Percentiles rank a stretch among this genome's conserved stretches.
Evolutionary conservation across 768 basidiomycete species (phyloP).

Genomic region (Coprinopsis sp.): DNA sequence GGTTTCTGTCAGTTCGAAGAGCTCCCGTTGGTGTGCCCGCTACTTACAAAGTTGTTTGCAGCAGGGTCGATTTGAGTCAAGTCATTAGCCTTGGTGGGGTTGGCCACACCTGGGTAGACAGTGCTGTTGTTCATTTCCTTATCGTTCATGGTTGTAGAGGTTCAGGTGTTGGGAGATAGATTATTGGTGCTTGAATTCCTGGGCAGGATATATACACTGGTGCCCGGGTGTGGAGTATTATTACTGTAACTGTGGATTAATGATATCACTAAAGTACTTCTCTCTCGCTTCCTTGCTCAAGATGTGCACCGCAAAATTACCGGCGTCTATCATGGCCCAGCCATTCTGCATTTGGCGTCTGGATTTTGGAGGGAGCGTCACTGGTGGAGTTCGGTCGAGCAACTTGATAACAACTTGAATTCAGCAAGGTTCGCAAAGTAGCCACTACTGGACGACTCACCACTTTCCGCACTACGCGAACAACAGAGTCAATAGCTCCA

Average conservation of each 20-base stretch:
- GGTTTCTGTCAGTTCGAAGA: no score
- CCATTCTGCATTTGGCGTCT: conserved; percentile 59
- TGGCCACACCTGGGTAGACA: conserved; percentile 39
- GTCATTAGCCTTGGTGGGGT: conserved; percentile 36
- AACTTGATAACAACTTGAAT: conserved; percentile 37
- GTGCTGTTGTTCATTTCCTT: background rate
- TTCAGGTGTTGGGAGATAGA: conserved; percentile 5
- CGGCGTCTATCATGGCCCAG: conserved; percentile 84
- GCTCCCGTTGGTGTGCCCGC: conserved; percentile 23
- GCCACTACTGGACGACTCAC: conserved; percentile 35
- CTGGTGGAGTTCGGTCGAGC: conserved; percentile 49
- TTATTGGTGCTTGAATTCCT: background rate
- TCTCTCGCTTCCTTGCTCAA: conserved; percentile 61
- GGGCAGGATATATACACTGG: no score
- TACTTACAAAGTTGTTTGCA: conserved; percentile 40
- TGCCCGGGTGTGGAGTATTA: no score
- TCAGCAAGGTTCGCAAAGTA: background rate
- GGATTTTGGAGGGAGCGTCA: conserved; percentile 59
- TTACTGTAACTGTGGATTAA: background rate
- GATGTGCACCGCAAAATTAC: conserved; percentile 76
- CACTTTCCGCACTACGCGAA: conserved; percentile 64
- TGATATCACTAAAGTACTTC: conserved; percentile 52
- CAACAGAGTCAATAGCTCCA: conserved; percentile 72
- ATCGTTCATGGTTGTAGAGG: conserved; percentile 35
- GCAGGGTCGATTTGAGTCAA: conserved; percentile 28